These are phyloP conservation scores for Leptosphaerulina australis DNA, from an alignment of 2,329 filamentous ascomycete genomes.

Conservation along the genomic window DNA sequence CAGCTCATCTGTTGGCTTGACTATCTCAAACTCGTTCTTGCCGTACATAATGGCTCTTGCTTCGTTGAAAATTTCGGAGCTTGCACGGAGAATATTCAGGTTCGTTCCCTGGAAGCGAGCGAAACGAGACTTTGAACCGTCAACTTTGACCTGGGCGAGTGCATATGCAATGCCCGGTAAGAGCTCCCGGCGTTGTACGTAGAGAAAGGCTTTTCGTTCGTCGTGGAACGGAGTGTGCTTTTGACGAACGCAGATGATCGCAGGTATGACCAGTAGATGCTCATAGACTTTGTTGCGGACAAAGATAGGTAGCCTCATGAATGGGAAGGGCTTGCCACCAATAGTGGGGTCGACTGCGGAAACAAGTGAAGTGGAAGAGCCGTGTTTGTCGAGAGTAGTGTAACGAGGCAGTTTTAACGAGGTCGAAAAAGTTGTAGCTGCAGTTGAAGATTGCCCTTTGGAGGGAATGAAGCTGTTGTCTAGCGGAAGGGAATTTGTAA, in stretches of 20 bases:
- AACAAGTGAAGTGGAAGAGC: not conserved
- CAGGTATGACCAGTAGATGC: slow-evolving; percentile 32
- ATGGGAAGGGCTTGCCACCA: slow-evolving; percentile 16
- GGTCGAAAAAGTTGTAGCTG: not conserved
- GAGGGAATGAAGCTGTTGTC: not conserved
- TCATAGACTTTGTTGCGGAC: slow-evolving; percentile 31
- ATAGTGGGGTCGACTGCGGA: not conserved
- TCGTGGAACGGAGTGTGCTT: slow-evolving; percentile 29
- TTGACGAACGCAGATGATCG: slow-evolving; percentile 35
- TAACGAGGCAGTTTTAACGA: not conserved
- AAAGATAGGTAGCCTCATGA: slow-evolving; percentile 31
- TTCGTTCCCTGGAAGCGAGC: slow-evolving; percentile 24
- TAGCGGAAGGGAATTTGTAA: not conserved
- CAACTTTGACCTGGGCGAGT: slow-evolving; percentile 21
- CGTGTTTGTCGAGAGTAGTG: slow-evolving; percentile 4
- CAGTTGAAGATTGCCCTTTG: not conserved
- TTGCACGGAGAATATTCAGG: slow-evolving; percentile 42
- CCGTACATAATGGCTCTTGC: slow-evolving; percentile 51
- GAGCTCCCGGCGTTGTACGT: slow-evolving; percentile 24
- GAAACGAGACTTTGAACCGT: slow-evolving; percentile 26
- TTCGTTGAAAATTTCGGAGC: slow-evolving; percentile 49
- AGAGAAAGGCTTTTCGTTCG: slow-evolving; percentile 23
- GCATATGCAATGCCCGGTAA: slow-evolving; percentile 36
- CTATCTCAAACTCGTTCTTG: slow-evolving; percentile 47
- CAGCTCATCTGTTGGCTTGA: slow-evolving; percentile 28